Conservation (phyloP, 2,329 filamentous ascomycete genomes). For the Kalmusia sp. region DNA sequence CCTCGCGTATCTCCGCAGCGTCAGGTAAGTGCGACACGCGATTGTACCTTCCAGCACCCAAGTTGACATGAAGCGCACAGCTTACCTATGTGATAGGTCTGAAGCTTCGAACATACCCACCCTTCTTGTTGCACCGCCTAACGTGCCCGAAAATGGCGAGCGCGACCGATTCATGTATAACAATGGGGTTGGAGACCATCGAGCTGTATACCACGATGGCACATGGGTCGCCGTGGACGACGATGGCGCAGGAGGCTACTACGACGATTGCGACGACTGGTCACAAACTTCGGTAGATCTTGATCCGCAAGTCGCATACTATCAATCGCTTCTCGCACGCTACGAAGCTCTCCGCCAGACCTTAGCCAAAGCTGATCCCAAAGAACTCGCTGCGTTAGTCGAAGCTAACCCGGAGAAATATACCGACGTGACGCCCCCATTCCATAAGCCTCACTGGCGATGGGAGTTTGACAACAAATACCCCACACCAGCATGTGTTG, state of each 20-base stretch:
- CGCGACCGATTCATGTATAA: slow-evolving; percentile 55
- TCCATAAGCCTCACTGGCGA: slow-evolving; percentile 44
- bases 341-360: slow-evolving; percentile 70
- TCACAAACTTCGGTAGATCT: slow-evolving; percentile 15
- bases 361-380: slow-evolving; percentile 64
- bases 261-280: slow-evolving; percentile 7
- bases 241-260: slow-evolving; percentile 22
- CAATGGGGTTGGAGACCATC: slow-evolving; percentile 59
- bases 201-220: slow-evolving; percentile 78
- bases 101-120: slow-evolving; percentile 79
- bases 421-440: slow-evolving; percentile 31
- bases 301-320: slow-evolving; percentile 70
- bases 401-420: slow-evolving; percentile 12
- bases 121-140: slow-evolving; percentile 64
- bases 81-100: slow-evolving; percentile 59
- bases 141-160: slow-evolving; percentile 16
- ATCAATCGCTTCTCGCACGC: slow-evolving; percentile 67
- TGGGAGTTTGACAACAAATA: slow-evolving; percentile 33
- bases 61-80: slow-evolving; percentile 21
- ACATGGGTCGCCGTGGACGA: slow-evolving; percentile 70
- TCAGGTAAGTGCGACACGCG: slow-evolving; percentile 32
- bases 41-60: background rate
- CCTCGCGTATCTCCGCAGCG: slow-evolving; percentile 42
- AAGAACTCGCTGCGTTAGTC: slow-evolving; percentile 50
- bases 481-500: slow-evolving; percentile 59